phyloP scores from a whole-genome alignment of 768 basidiomycete genomes.

The Amanita fuliginea region DNA sequence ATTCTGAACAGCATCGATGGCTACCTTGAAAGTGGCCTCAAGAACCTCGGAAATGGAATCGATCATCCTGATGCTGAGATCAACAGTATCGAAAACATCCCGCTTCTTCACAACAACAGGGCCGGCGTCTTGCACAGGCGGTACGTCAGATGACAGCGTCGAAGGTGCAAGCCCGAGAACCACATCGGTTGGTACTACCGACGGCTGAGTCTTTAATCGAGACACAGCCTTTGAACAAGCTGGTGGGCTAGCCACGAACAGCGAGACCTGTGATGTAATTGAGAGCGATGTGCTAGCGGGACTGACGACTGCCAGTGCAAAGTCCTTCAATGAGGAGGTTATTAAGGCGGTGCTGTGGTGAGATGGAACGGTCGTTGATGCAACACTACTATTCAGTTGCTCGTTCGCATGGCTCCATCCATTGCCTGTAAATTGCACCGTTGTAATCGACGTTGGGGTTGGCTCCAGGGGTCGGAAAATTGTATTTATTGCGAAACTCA shows the following conservation, averaged over 20 bases:
- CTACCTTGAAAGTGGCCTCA: slow-evolving; percentile 34
- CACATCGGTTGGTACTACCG: slow-evolving; percentile 16
- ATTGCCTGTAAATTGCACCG: background rate
- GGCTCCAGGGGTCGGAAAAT: slow-evolving; percentile 28
- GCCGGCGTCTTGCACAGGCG: slow-evolving; percentile 12
- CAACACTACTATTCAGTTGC: background rate
- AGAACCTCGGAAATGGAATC: slow-evolving; percentile 38
- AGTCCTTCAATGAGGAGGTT: slow-evolving; percentile 33
- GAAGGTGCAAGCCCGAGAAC: slow-evolving; percentile 12
- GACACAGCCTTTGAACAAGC: slow-evolving; percentile 11
- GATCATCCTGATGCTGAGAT: slow-evolving; percentile 28
- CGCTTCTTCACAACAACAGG: slow-evolving; percentile 13
- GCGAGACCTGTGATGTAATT: slow-evolving; percentile 15
- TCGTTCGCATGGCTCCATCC: background rate
- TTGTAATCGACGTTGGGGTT: slow-evolving; percentile 12
- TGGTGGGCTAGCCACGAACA: slow-evolving; percentile 10
- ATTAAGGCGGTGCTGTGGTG: slow-evolving; percentile 18
- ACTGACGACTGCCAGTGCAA: slow-evolving; percentile 40
- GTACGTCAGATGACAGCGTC: slow-evolving; percentile 10
- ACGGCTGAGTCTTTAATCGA: slow-evolving; percentile 9
- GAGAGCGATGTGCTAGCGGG: slow-evolving; percentile 35
- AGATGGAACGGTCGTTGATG: background rate
- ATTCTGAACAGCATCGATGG: slow-evolving; percentile 31
- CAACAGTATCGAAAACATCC: slow-evolving; percentile 14
- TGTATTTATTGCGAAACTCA: slow-evolving; percentile 48